phyloP scores from a whole-genome alignment of 306 rosid genomes.

The Castanea mollissima region DNA sequence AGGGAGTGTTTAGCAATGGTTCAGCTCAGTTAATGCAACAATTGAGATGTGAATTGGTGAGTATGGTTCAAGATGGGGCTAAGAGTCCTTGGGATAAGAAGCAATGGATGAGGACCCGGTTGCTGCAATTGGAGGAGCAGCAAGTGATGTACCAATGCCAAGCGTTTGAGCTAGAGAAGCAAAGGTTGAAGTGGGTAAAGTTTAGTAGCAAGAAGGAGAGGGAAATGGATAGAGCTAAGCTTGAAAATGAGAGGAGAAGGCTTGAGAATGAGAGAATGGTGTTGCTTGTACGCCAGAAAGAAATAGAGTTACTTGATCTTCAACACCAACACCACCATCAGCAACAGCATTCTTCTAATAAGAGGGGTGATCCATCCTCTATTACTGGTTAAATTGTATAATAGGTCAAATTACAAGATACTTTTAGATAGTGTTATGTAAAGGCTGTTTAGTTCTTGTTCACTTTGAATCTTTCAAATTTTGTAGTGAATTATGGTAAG shows the following conservation, averaged over 20 bases:
- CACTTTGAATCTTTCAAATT: background rate
- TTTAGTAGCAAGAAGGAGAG: conserved; percentile 84
- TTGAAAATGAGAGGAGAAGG: conserved; percentile 54
- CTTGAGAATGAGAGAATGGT: conserved; percentile 78
- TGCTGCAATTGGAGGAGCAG: conserved; percentile 68
- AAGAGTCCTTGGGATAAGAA: conserved; percentile 72
- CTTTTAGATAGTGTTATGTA: background rate
- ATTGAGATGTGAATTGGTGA: conserved; percentile 45
- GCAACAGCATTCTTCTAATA: conserved; percentile 59
- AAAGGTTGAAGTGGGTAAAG: conserved; percentile 77
- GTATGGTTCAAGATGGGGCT: conserved; percentile 57
- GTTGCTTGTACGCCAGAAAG: conserved; percentile 60
- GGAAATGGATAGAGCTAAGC: conserved; percentile 81
- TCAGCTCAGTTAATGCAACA: conserved; percentile 40
- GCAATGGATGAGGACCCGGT: conserved; percentile 61
- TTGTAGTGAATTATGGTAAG: background rate
- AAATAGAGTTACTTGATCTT: conserved; percentile 43
- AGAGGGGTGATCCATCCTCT: conserved; percentile 42
- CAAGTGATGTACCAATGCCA: conserved; percentile 40
- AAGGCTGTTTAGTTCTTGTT: conserved; percentile 5
- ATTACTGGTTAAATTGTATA: conserved; percentile 28
- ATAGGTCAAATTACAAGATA: conserved; percentile 11
- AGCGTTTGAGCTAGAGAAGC: conserved; percentile 76
- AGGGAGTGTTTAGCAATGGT: conserved; percentile 6
- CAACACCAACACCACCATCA: conserved; percentile 50